These are phyloP conservation scores for Candida bentonensis DNA, from an alignment of 805 yeast genomes.

Conservation along the genomic window DNA sequence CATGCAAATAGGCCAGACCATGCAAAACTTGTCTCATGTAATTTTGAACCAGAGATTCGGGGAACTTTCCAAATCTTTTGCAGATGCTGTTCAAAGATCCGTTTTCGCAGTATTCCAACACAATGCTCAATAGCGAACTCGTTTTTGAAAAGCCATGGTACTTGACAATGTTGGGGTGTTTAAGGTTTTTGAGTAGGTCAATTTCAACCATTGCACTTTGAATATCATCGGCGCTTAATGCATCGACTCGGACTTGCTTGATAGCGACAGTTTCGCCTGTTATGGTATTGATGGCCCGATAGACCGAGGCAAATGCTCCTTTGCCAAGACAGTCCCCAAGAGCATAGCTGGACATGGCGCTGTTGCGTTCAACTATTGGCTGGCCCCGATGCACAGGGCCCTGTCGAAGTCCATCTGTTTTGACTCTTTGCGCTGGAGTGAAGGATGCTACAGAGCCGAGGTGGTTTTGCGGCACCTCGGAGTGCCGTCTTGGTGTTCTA, in stretches of 20 bases:
- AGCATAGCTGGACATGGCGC: slow-evolving; percentile 16
- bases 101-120: slow-evolving; percentile 47
- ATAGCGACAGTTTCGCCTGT: slow-evolving; percentile 66
- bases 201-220: slow-evolving; percentile 44
- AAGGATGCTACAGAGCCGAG: neutral
- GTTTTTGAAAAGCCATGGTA: slow-evolving; percentile 55
- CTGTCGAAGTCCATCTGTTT: neutral
- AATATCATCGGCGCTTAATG: slow-evolving; percentile 13
- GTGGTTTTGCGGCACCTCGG: neutral
- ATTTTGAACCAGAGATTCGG: slow-evolving; percentile 36
- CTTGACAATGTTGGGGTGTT: slow-evolving; percentile 54
- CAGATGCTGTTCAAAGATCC: slow-evolving; percentile 50
- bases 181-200: slow-evolving; percentile 46
- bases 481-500: neutral
- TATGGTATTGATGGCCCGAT: slow-evolving; percentile 50
- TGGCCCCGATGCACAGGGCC: too few relatives aligned
- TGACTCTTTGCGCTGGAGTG: neutral
- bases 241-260: slow-evolving; percentile 44
- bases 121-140: slow-evolving; percentile 36
- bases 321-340: slow-evolving; percentile 56
- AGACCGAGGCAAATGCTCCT: slow-evolving; percentile 88
- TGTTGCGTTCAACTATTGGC: too few relatives aligned
- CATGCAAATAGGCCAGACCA: slow-evolving; percentile 52
- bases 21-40: slow-evolving; percentile 41
- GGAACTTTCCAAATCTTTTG: slow-evolving; percentile 36